A percentile compares a stretch with the other conserved stretches of the same genome.
phyloP scores from a whole-genome alignment of 208 protist species.

The Eutreptiella sp. region DNA sequence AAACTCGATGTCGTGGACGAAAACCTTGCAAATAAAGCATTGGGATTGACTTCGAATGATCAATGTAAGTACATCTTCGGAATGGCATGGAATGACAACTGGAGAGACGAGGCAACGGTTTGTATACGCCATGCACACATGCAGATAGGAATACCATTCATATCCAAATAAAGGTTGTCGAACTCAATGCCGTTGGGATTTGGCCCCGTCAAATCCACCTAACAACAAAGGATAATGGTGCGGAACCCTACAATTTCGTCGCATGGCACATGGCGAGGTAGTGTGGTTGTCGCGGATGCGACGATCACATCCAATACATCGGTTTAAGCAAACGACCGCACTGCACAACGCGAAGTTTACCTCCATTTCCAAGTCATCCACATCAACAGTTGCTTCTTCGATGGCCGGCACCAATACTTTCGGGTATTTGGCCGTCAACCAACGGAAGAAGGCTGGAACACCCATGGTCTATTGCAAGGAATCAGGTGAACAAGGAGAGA shows the following conservation, averaged over 20 bases:
- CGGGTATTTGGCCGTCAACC: slow-evolving; percentile 46
- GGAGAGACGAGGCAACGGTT: too few relatives aligned
- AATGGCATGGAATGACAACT: too few relatives aligned
- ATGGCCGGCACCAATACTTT: slow-evolving; percentile 28
- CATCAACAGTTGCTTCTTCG: slow-evolving; percentile 16
- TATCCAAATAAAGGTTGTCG: slow-evolving; percentile 99
- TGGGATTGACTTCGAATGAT: too few relatives aligned
- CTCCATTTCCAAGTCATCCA: neutral
- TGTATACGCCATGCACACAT: too few relatives aligned
- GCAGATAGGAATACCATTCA: too few relatives aligned
- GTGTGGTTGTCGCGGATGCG: neutral
- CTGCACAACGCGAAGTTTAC: neutral
- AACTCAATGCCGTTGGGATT: slow-evolving; percentile 83
- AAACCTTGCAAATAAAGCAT: slow-evolving; percentile 4
- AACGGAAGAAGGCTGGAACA: slow-evolving; percentile 54
- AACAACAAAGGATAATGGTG: too few relatives aligned
- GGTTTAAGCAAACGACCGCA: neutral
- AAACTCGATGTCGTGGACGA: neutral
- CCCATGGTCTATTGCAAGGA: slow-evolving; percentile 49
- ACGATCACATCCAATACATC: neutral
- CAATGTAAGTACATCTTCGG: too few relatives aligned
- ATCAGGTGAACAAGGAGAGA: too few relatives aligned
- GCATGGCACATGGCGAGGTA: neutral
- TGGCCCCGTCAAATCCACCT: slow-evolving; percentile 21
- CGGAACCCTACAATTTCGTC: neutral